Evolutionary conservation across 805 yeast genomes (phyloP).

Genomic region (Novakomyces olei): DNA sequence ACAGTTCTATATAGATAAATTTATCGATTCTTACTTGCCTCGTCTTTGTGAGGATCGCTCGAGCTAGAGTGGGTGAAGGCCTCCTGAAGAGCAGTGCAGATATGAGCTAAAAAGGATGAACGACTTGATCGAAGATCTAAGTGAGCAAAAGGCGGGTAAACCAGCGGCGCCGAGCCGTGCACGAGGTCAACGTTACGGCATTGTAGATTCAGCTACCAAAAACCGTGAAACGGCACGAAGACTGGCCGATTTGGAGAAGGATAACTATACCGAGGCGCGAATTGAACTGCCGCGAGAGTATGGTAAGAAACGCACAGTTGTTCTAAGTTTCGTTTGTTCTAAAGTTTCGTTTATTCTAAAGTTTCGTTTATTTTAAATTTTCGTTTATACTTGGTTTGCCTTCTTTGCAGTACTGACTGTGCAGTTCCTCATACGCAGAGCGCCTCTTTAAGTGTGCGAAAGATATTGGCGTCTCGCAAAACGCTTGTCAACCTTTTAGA

Average conservation of each 20-base stretch:
- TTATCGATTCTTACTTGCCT: no score
- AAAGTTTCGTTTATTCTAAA: background rate
- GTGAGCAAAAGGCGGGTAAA: no score
- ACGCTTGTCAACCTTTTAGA: constrained; percentile 1
- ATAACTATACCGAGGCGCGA: background rate
- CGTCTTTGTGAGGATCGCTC: no score
- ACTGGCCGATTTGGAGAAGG: constrained; percentile 3
- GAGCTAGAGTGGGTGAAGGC: no score
- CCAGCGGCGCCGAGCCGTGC: no score
- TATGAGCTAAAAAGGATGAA: constrained; percentile 1
- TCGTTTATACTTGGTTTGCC: no score
- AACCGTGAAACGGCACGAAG: background rate
- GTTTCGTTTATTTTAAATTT: no score
- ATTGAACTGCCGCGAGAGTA: constrained; percentile 1
- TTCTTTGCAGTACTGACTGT: no score
- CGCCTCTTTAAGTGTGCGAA: no score
- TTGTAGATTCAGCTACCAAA: constrained; percentile 1
- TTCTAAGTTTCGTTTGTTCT: background rate
- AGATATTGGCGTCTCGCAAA: constrained; percentile 1
- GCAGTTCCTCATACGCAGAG: no score
- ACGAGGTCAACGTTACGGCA: background rate
- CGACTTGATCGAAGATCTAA: background rate
- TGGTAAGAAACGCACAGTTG: background rate
- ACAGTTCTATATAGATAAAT: no score
- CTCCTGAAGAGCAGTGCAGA: no score